phyloP scores from a whole-genome alignment of 352 stramenopile species.

The Pythium grandisporangium region DNA sequence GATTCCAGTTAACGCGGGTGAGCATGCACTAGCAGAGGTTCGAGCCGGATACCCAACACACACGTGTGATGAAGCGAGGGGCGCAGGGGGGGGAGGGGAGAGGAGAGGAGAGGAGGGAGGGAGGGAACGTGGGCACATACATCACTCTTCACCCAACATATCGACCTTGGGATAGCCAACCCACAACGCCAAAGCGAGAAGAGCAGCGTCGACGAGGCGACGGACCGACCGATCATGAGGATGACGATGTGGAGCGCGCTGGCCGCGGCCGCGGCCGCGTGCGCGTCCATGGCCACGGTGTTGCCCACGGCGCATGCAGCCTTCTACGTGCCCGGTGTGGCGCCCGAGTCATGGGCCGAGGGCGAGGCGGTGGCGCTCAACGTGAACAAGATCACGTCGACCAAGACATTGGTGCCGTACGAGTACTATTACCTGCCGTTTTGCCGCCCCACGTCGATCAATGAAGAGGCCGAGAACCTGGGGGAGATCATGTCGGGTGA shows the following conservation, averaged over 20 bases:
- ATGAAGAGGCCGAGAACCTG: constrained; percentile 87
- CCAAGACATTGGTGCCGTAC: constrained; percentile 97
- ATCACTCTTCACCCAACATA: no score
- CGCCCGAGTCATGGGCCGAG: constrained; percentile 73
- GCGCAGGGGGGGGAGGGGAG: no score
- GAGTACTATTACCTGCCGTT: constrained; percentile 98
- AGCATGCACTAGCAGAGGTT: no score
- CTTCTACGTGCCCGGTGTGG: constrained; percentile 83
- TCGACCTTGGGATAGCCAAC: no score
- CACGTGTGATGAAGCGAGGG: no score
- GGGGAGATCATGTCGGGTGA: constrained; percentile 90
- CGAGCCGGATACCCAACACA: no score
- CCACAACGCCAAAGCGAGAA: no score
- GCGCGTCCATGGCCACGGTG: constrained; percentile 5
- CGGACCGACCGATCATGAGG: no score
- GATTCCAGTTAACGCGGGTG: no score
- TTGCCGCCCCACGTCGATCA: constrained; percentile 77
- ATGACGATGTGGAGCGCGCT: constrained; percentile 11
- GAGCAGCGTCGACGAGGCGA: no score
- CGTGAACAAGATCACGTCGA: constrained; percentile 98
- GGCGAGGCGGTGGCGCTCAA: constrained; percentile 88
- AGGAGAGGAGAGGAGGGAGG: no score
- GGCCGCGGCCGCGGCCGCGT: constrained; percentile 12
- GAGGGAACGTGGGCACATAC: no score
- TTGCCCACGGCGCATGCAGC: constrained; percentile 36